These are phyloP conservation scores for Auxenochlorella pyrenoidosa DNA, from an alignment of 139 green algal species.

Conservation along the genomic window DNA sequence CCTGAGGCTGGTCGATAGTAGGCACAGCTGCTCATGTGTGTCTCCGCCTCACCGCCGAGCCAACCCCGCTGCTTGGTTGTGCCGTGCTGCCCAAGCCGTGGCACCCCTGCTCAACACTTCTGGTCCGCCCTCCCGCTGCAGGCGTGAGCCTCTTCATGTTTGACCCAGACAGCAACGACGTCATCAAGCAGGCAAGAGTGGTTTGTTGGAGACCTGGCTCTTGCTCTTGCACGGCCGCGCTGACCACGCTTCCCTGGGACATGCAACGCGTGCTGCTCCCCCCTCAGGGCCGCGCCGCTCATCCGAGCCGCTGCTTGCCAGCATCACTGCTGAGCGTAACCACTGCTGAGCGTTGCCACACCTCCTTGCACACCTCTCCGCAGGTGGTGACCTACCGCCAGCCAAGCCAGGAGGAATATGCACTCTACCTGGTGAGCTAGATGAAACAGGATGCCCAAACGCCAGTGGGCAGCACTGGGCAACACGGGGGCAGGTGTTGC, in stretches of 20 bases:
- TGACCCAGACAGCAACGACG: background rate
- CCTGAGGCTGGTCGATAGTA: too few species aligned
- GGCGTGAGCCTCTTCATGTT: constrained; percentile 18
- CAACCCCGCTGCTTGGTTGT: background rate
- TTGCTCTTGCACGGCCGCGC: too few species aligned
- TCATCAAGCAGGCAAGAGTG: background rate
- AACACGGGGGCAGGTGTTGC: background rate
- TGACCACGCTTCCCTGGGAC: too few species aligned
- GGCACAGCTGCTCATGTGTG: too few species aligned
- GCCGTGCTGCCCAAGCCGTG: background rate
- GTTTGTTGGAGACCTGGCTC: too few species aligned
- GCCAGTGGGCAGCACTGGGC: background rate
- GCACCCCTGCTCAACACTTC: background rate
- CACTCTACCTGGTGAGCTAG: background rate
- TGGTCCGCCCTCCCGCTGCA: background rate
- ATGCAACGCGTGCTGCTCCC: background rate
- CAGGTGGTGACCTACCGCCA: constrained; percentile 24
- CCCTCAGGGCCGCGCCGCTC: background rate
- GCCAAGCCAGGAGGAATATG: background rate
- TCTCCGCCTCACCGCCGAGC: too few species aligned
- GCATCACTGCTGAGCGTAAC: too few species aligned
- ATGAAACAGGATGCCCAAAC: background rate
- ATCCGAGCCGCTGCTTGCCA: background rate
- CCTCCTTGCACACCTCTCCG: too few species aligned
- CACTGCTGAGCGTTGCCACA: too few species aligned